These are phyloP conservation scores for Melocanna baccifera DNA, from an alignment of 176 grass and related monocot species.

Conservation along the genomic window DNA sequence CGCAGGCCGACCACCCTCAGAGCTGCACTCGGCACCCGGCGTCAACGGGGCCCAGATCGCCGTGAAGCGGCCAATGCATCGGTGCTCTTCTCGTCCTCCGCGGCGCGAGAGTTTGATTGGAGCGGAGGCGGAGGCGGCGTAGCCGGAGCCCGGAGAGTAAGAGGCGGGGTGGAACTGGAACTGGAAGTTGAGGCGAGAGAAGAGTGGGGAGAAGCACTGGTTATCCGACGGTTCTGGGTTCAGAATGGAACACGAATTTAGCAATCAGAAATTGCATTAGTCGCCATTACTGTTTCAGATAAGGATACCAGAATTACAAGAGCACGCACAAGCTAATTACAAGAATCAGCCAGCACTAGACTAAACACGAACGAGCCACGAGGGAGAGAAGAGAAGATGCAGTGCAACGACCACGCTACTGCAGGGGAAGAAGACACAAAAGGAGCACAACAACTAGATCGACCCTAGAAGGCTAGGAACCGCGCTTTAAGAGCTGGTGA, in stretches of 20 bases:
- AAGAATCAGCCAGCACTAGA: background rate
- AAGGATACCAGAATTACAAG: background rate
- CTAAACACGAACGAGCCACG: background rate
- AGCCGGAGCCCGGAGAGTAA: background rate
- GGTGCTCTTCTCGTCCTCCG: background rate
- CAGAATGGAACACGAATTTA: background rate
- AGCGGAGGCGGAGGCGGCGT: background rate
- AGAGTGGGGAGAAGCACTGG: background rate
- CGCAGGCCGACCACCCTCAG: background rate
- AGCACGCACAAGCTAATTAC: background rate
- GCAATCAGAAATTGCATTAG: background rate
- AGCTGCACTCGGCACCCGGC: background rate
- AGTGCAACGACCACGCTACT: background rate
- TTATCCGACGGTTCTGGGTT: background rate
- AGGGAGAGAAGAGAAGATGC: background rate
- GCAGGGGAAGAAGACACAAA: too few species aligned
- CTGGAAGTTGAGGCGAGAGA: background rate
- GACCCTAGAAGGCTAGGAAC: background rate
- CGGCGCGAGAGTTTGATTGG: background rate
- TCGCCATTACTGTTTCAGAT: background rate
- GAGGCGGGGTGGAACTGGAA: background rate
- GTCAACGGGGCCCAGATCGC: background rate
- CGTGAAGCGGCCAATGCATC: background rate
- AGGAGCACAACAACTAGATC: accelerated
- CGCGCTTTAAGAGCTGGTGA: conserved; percentile 36